Evolutionary conservation across 305 asterid species (phyloP).

Genomic region (Fraxinus paxiana): DNA sequence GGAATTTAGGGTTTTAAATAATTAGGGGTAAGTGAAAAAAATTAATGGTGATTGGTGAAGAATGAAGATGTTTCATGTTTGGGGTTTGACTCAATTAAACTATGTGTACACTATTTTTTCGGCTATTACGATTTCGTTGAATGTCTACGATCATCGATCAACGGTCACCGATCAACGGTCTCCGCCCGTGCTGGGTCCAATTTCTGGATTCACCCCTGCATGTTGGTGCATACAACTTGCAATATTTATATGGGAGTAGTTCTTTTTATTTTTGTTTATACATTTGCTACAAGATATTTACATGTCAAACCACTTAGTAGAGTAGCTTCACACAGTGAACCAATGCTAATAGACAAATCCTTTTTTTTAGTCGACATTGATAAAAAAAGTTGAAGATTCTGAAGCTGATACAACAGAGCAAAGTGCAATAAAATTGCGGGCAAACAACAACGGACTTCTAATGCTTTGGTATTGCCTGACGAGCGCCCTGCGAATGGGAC

Average conservation of each 20-base stretch:
- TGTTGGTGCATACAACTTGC: background rate
- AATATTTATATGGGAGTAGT: conserved; percentile 3
- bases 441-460: conserved; percentile 67
- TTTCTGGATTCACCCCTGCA: too few species aligned
- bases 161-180: too few species aligned
- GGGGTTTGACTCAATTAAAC: too few species aligned
- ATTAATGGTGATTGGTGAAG: too few species aligned
- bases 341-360: conserved; percentile 18
- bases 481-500: conserved; percentile 66
- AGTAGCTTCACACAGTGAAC: background rate
- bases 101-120: too few species aligned
- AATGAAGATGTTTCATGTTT: too few species aligned
- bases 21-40: too few species aligned
- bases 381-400: conserved; percentile 75
- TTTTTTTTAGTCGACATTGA: conserved; percentile 58
- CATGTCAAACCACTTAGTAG: conserved; percentile 4
- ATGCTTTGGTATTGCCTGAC: conserved; percentile 72
- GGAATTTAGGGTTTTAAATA: too few species aligned
- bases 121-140: too few species aligned
- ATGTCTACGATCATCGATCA: too few species aligned
- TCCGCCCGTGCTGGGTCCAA: too few species aligned
- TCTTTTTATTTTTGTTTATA: background rate
- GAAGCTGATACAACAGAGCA: conserved; percentile 93
- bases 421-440: conserved; percentile 85
- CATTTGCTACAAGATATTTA: conserved; percentile 21